Percentiles rank a stretch among this genome's conserved stretches.
These are phyloP conservation scores for Hymenoscyphus albidus DNA, from an alignment of 2,329 filamentous ascomycete genomes.

Conservation along the genomic window DNA sequence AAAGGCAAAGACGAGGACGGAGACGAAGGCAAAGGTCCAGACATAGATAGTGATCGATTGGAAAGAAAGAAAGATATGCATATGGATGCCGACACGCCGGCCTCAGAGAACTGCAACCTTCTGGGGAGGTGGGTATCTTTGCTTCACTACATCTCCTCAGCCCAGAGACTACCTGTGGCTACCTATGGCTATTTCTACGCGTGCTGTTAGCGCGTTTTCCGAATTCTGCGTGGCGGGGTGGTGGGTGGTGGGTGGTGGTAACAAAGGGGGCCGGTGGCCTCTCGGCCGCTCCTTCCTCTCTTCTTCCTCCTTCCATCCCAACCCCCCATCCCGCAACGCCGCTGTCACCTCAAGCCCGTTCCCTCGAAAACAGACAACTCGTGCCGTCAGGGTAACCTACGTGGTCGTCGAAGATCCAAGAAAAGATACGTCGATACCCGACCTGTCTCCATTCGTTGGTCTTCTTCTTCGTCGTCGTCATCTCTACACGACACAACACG, in stretches of 20 bases:
- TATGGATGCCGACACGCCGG: too few relatives aligned
- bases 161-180: too few relatives aligned
- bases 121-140: too few relatives aligned
- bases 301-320: constrained; percentile 4
- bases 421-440: too few relatives aligned
- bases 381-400: background rate
- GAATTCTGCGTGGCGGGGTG: background rate
- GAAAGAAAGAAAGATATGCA: too few relatives aligned
- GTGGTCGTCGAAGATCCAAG: background rate
- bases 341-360: background rate
- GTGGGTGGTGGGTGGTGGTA: background rate
- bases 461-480: background rate
- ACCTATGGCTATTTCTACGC: too few relatives aligned
- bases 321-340: background rate
- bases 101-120: too few relatives aligned
- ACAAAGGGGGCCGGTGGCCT: background rate
- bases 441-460: background rate
- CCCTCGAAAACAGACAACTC: constrained; percentile 1
- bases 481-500: constrained; percentile 1
- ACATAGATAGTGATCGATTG: too few relatives aligned
- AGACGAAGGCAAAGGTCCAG: too few relatives aligned
- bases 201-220: too few relatives aligned
- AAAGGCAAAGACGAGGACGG: too few relatives aligned
- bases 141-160: too few relatives aligned
- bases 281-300: background rate